A percentile compares a stretch with the other conserved stretches of the same genome.
phyloP scores from a whole-genome alignment of 179 eudicot species.

The Heliamphora pulchella region DNA sequence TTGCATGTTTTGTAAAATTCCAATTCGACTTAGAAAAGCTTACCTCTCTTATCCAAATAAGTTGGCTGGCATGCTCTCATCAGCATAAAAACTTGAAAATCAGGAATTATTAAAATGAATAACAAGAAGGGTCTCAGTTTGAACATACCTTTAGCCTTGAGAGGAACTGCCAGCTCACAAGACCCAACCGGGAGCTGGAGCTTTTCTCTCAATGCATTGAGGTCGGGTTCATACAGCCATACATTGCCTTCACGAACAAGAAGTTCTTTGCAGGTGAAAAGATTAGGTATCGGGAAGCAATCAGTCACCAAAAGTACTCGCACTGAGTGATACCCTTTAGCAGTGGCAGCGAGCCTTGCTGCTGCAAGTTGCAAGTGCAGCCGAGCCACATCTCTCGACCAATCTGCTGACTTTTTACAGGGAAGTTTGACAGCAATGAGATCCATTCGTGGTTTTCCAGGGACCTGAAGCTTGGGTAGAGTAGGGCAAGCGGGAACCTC shows the following conservation, averaged over 20 bases:
- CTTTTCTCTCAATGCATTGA: conserved; percentile 63
- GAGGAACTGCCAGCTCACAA: conserved; percentile 85
- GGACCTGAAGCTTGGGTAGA: conserved; percentile 48
- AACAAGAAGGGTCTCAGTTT: background rate
- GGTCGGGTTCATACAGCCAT: conserved; percentile 74
- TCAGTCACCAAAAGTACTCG: conserved; percentile 66
- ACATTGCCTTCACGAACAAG: conserved; percentile 49
- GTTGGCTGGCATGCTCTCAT: background rate
- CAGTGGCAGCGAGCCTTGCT: conserved; percentile 63
- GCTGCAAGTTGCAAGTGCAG: conserved; percentile 80
- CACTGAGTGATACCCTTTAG: conserved; percentile 56
- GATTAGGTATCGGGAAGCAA: conserved; percentile 78
- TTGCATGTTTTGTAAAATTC: background rate
- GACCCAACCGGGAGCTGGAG: conserved; percentile 85
- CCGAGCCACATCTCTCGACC: conserved; percentile 80
- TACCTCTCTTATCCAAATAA: background rate
- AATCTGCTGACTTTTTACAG: conserved; percentile 54
- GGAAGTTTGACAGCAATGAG: conserved; percentile 84
- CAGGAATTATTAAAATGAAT: background rate
- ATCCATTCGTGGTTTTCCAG: conserved; percentile 69
- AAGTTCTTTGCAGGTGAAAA: conserved; percentile 78
- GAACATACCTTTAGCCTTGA: conserved; percentile 64
- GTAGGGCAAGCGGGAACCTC: conserved; percentile 68
- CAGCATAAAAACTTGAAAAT: background rate
- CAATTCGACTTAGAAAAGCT: background rate